Percentiles rank a stretch among this genome's conserved stretches.
phyloP scores from a whole-genome alignment of 768 basidiomycete genomes.

The Multifurca ochricompacta region DNA sequence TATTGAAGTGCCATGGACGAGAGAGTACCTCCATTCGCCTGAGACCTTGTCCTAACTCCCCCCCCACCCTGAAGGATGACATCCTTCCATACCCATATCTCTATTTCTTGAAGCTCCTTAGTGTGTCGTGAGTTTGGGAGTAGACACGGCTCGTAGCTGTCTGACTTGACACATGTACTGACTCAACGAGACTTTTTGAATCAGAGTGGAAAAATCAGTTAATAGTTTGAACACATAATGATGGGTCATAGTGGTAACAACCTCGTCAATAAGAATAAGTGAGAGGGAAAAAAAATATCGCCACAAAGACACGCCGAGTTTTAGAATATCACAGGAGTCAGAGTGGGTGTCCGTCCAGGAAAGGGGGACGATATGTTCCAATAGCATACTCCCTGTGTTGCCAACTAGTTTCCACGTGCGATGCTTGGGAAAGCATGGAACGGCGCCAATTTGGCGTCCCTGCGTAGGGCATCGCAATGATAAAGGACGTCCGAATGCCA shows the following conservation, averaged over 20 bases:
- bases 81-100: no score
- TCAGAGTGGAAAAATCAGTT: background rate
- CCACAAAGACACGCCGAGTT: background rate
- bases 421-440: constrained; percentile 1
- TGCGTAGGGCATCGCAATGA: constrained; percentile 15
- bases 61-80: background rate
- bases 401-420: background rate
- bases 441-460: background rate
- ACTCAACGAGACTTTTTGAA: no score
- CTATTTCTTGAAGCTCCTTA: background rate
- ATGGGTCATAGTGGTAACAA: background rate
- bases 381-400: constrained; percentile 11
- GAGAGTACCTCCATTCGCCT: background rate
- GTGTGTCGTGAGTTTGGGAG: background rate
- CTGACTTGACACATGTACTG: no score
- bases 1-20: constrained; percentile 8
- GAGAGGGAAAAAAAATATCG: background rate
- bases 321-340: background rate
- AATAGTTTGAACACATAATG: background rate
- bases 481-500: constrained; percentile 4
- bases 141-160: background rate
- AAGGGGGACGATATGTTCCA: constrained; percentile 15
- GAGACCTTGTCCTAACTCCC: background rate
- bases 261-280: background rate
- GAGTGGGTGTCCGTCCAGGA: background rate